A percentile compares a stretch with the other conserved stretches of the same genome.
Conservation (phyloP, 2,329 filamentous ascomycete genomes). For the Metarhizium sp. region DNA sequence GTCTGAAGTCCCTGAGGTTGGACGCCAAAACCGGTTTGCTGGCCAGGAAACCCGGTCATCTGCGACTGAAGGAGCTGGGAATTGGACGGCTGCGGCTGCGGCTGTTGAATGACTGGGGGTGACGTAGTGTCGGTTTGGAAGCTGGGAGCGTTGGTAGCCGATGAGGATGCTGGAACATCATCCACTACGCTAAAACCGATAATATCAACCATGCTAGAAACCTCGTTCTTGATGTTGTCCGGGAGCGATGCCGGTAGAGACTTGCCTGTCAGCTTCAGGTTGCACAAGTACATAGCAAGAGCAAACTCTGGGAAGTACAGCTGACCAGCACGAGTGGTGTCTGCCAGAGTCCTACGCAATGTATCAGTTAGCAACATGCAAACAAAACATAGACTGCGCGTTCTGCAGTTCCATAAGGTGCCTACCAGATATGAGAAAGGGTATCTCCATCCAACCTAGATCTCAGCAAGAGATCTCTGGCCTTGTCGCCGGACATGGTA, state of each 20-base stretch:
- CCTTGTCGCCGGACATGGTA: constrained; percentile 87
- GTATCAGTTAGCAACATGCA: constrained; percentile 7
- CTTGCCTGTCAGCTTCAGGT: constrained; percentile 83
- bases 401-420: not conserved
- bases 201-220: constrained; percentile 99
- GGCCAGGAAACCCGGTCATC: constrained; percentile 57
- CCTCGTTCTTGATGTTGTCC: constrained; percentile 86
- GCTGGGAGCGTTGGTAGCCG: constrained; percentile 57
- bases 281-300: constrained; percentile 96
- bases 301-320: constrained; percentile 97
- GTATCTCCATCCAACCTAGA: constrained; percentile 83
- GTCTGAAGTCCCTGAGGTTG: constrained; percentile 52
- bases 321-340: constrained; percentile 93
- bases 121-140: constrained; percentile 47
- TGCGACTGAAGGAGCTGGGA: constrained; percentile 54
- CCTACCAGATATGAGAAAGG: constrained; percentile 85
- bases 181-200: constrained; percentile 91
- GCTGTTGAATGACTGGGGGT: constrained; percentile 53
- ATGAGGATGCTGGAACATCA: constrained; percentile 44
- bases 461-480: constrained; percentile 76
- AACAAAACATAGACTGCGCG: not conserved
- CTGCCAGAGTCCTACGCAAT: constrained; percentile 65
- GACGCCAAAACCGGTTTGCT: constrained; percentile 47
- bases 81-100: constrained; percentile 66
- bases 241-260: constrained; percentile 65